Evolutionary conservation across 257 asterid species (phyloP).

Genomic region (Gynochthodes officinalis): DNA sequence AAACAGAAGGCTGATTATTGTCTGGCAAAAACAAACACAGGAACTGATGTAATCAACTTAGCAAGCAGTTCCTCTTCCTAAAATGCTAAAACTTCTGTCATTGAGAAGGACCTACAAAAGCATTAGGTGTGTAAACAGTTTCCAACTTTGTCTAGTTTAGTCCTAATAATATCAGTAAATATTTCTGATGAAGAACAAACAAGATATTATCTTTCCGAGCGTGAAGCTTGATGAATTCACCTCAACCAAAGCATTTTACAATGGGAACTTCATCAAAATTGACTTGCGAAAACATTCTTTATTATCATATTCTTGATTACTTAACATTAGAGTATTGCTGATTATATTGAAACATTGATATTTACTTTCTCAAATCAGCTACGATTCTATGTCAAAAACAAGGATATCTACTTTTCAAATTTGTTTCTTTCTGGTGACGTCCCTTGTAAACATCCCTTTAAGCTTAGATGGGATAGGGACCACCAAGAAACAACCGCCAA

Average conservation of each 20-base stretch:
- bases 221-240: neutral
- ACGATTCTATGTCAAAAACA: neutral
- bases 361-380: neutral
- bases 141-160: neutral
- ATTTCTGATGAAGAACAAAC: no score
- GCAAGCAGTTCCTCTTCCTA: neutral
- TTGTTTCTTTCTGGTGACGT: neutral
- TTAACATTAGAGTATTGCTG: neutral
- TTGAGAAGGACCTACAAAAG: neutral
- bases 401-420: neutral
- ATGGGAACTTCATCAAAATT: neutral
- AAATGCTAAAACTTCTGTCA: neutral
- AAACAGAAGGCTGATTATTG: no score
- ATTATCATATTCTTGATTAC: neutral
- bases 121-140: neutral
- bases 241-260: neutral
- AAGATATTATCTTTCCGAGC: no score
- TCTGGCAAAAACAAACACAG: neutral
- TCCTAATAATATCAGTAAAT: no score
- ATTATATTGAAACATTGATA: neutral
- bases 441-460: neutral
- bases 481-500: neutral
- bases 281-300: neutral
- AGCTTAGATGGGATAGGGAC: neutral
- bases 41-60: neutral